Evolutionary conservation across 2,329 filamentous ascomycete species (phyloP).

Genomic region (Penicillium capsulatum): DNA sequence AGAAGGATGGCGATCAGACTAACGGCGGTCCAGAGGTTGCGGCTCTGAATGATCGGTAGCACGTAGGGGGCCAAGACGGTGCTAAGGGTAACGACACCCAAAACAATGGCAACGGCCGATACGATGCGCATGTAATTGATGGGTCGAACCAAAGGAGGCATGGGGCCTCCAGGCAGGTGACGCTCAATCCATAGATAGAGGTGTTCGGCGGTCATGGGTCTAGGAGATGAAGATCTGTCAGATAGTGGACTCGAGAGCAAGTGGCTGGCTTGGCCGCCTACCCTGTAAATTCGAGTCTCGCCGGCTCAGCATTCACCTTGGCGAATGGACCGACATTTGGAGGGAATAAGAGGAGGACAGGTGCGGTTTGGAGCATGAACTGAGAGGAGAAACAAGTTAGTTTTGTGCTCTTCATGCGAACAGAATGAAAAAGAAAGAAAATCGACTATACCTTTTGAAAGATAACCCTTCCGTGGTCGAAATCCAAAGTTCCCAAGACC

Average conservation of each 20-base stretch:
- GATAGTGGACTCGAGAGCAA: conserved; percentile 3
- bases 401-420: background rate
- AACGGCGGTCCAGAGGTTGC: conserved; percentile 88
- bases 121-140: conserved; percentile 80
- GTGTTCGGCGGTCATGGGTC: conserved; percentile 69
- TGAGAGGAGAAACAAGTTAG: conserved; percentile 37
- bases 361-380: conserved; percentile 91
- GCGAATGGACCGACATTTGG: conserved; percentile 80
- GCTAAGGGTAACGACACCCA: conserved; percentile 65
- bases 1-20: conserved; percentile 85
- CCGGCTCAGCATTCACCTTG: conserved; percentile 61
- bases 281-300: conserved; percentile 85
- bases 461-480: conserved; percentile 72
- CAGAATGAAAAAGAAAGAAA: background rate
- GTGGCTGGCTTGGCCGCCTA: conserved; percentile 42
- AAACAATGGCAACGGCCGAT: conserved; percentile 61
- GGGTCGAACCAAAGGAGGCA: conserved; percentile 74
- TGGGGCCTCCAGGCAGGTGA: conserved; percentile 71
- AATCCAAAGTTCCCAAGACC: conserved; percentile 82
- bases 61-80: conserved; percentile 74
- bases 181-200: conserved; percentile 74
- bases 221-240: conserved; percentile 33
- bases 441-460: conserved; percentile 71
- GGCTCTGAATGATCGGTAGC: conserved; percentile 76
- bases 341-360: conserved; percentile 80